These are phyloP conservation scores for Fusarium camptoceras DNA, from an alignment of 2,329 filamentous ascomycete genomes.

Conservation along the genomic window DNA sequence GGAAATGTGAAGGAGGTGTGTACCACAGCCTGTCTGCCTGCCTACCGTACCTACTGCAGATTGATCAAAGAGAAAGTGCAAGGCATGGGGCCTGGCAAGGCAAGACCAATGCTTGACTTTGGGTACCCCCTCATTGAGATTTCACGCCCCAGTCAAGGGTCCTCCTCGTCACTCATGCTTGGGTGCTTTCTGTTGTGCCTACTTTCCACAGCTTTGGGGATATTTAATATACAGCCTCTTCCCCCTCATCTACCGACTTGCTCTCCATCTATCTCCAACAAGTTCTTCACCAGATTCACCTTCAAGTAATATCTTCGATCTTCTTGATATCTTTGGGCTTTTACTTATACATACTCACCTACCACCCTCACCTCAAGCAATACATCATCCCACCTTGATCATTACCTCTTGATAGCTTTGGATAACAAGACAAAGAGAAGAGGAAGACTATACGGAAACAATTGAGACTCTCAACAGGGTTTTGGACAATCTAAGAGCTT, in stretches of 20 bases:
- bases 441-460: constrained; percentile 26
- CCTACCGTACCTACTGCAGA: constrained; percentile 5
- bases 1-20: constrained; percentile 13
- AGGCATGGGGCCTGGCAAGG: constrained; percentile 8
- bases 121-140: constrained; percentile 15
- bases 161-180: constrained; percentile 39
- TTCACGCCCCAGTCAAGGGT: constrained; percentile 17
- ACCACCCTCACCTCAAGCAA: constrained; percentile 27
- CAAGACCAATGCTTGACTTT: constrained; percentile 17
- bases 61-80: constrained; percentile 18
- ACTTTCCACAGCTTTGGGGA: constrained; percentile 41
- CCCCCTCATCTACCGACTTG: constrained; percentile 43
- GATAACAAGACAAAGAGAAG: constrained; percentile 32
- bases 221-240: constrained; percentile 51
- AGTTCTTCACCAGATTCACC: constrained; percentile 33
- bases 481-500: constrained; percentile 33
- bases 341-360: constrained; percentile 20
- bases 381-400: constrained; percentile 5
- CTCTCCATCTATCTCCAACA: constrained; percentile 42
- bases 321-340: constrained; percentile 27
- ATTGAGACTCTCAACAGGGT: constrained; percentile 23
- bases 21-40: neutral
- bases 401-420: constrained; percentile 29
- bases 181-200: constrained; percentile 26
- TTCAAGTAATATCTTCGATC: constrained; percentile 33